A percentile compares a stretch with the other conserved stretches of the same genome.
Evolutionary conservation across 2,329 filamentous ascomycete genomes (phyloP).

Genomic region (Amesomyces nigricolor): DNA sequence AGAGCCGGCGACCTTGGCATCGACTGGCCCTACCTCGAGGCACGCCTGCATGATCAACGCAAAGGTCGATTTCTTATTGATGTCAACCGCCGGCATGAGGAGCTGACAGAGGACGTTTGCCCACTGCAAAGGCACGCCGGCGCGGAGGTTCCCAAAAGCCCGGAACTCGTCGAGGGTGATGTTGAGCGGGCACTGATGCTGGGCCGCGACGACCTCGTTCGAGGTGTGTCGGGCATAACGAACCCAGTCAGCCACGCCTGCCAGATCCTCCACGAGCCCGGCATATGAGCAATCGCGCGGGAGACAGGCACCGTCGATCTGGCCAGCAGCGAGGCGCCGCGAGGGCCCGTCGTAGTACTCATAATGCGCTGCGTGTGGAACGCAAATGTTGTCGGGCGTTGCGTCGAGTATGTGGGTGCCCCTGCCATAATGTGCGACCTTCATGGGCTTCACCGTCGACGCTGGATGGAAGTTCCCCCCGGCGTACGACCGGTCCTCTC

Average conservation of each 20-base stretch:
- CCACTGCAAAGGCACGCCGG: constrained; percentile 48
- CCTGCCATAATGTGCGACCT: background rate
- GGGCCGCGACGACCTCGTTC: constrained; percentile 49
- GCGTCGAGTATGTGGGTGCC: background rate
- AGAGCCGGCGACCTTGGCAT: background rate
- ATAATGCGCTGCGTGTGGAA: background rate
- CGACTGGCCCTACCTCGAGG: constrained; percentile 45
- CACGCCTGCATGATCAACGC: constrained; percentile 45
- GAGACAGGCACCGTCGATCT: background rate
- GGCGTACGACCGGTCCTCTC: background rate
- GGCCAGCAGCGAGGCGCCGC: background rate
- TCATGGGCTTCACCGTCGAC: background rate
- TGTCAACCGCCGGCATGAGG: constrained; percentile 41
- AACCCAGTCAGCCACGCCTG: constrained; percentile 11
- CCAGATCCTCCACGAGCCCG: background rate
- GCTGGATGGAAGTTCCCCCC: background rate
- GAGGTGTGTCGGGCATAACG: constrained; percentile 26
- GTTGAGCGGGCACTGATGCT: constrained; percentile 41
- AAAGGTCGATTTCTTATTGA: constrained; percentile 44
- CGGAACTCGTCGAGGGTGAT: constrained; percentile 52
- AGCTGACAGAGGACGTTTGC: constrained; percentile 50
- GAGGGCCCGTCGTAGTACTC: background rate
- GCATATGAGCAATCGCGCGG: constrained; percentile 18
- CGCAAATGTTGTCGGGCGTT: background rate
- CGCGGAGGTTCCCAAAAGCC: constrained; percentile 42